Evolutionary conservation across 176 grass and related monocot genomes (phyloP).

Genomic region (Typha latifolia): DNA sequence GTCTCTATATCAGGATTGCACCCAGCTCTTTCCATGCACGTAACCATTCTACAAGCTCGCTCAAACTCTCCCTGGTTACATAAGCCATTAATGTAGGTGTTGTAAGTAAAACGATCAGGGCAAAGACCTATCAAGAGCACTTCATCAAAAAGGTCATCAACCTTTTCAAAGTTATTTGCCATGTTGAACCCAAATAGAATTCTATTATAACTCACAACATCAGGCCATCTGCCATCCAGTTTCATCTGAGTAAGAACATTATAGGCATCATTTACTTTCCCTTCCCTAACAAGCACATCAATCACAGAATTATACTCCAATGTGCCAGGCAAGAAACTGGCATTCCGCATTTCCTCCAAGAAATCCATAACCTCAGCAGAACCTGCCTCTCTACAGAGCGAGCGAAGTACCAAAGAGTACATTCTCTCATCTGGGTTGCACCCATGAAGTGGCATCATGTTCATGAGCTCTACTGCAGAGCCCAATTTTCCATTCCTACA

Average conservation of each 20-base stretch:
- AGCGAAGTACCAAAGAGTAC: slow-evolving; percentile 25
- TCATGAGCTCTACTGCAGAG: slow-evolving; percentile 24
- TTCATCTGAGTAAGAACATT: slow-evolving; percentile 33
- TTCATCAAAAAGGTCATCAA: slow-evolving; percentile 61
- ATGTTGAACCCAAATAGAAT: slow-evolving; percentile 24
- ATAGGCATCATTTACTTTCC: slow-evolving; percentile 38
- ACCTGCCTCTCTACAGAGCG: slow-evolving; percentile 20
- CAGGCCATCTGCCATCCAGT: slow-evolving; percentile 22
- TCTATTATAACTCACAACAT: slow-evolving; percentile 18
- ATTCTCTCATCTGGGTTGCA: slow-evolving; percentile 22
- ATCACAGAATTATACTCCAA: slow-evolving; percentile 29
- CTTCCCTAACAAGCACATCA: slow-evolving; percentile 30
- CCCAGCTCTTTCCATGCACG: slow-evolving; percentile 55
- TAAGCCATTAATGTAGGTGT: slow-evolving; percentile 30
- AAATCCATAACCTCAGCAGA: slow-evolving; percentile 20
- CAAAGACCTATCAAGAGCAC: slow-evolving; percentile 49
- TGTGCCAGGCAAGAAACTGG: slow-evolving; percentile 16
- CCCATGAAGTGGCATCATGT: slow-evolving; percentile 24
- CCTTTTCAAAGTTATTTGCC: slow-evolving; percentile 13
- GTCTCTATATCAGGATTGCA: slow-evolving; percentile 27
- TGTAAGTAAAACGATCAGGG: slow-evolving; percentile 31
- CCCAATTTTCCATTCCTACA: slow-evolving; percentile 22
- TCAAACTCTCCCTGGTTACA: slow-evolving; percentile 36
- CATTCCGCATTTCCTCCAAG: slow-evolving; percentile 50
- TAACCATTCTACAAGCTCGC: slow-evolving; percentile 39